Percentiles rank a stretch among this genome's conserved stretches.
These are phyloP conservation scores for Saturnispora quitensis DNA, from an alignment of 805 yeast species.

Conservation along the genomic window DNA sequence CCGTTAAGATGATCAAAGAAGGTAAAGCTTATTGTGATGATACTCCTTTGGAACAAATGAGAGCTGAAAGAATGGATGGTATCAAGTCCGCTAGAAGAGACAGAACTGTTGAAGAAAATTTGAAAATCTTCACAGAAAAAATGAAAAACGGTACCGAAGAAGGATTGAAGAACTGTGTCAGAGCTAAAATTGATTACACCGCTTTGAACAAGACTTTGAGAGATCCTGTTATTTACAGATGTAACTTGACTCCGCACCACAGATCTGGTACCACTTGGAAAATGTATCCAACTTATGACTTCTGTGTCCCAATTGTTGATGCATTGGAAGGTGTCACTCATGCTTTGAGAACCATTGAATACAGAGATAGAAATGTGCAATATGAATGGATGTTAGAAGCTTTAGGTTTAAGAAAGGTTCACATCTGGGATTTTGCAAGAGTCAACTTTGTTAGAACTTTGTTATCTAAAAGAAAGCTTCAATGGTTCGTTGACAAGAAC, in stretches of 20 bases:
- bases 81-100: slow-evolving; percentile 87
- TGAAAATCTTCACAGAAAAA: slow-evolving; percentile 75
- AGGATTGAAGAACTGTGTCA: slow-evolving; percentile 85
- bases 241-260: slow-evolving; percentile 96
- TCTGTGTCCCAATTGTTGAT: slow-evolving; percentile 97
- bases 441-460: slow-evolving; percentile 94
- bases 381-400: slow-evolving; percentile 92
- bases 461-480: slow-evolving; percentile 93
- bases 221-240: slow-evolving; percentile 97
- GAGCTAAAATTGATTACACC: slow-evolving; percentile 93
- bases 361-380: slow-evolving; percentile 97
- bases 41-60: slow-evolving; percentile 89
- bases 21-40: slow-evolving; percentile 98
- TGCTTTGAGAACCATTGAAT: slow-evolving; percentile 95
- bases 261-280: slow-evolving; percentile 92
- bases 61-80: slow-evolving; percentile 98
- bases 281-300: slow-evolving; percentile 96
- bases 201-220: slow-evolving; percentile 91
- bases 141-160: slow-evolving; percentile 92
- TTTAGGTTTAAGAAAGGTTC: slow-evolving; percentile 78
- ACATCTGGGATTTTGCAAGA: slow-evolving; percentile 97
- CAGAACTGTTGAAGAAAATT: slow-evolving; percentile 85
- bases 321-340: slow-evolving; percentile 96
- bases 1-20: slow-evolving; percentile 80
- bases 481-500: slow-evolving; percentile 95